Base-by-base conservation (phyloP, 768 basidiomycete genomes). In the Mycena pura region DNA sequence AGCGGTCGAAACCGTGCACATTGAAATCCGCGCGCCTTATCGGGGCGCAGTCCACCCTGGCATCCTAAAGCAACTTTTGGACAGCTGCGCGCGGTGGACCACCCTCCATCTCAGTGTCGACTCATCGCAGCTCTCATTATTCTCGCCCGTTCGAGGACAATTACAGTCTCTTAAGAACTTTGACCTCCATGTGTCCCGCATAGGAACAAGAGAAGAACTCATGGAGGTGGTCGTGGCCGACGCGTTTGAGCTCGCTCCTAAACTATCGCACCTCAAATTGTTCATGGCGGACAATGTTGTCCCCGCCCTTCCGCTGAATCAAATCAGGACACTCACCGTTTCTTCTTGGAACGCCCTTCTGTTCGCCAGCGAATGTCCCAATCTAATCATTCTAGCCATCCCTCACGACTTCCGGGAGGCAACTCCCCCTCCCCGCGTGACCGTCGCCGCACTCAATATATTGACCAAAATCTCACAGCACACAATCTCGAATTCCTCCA, bases 301-400 rank as follows among this genome's bases (percentile, higher is more conserved):
- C 14, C 46, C 46, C 46, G 25, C 28, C 5, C 31, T 48, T 31
- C 46, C 46, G 10, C 46, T 48, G 19, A 48, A 21, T 34, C 46
- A 48, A 48, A 48, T 48, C 31, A 31, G 29, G 46, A 48, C 46
- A 31, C 46, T 48, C 29, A 48, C 29, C 46, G 46, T 48, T 19
- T 48, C 46, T 32, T 19, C 29, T 32, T 31, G 29, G 28, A 48
- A 48, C 1, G 13, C n/a, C n/a, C n/a, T 48, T 32, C 29, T 10
- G 28, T 48, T 48, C 19, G 46, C 31, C 17, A 34, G 31, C 28
- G 31, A 48, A 48, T 48, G 46, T 34, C 46, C 31, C 46, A 48
- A 48, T 22, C 46, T 48, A 22, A 19, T 11, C 29, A 32, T 34
- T 32, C 46, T 48, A 21, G 31, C 46, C n/a, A n/a, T n/a, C n/a